Conservation (phyloP, 192 early-diverging fungal species). For the Podila horticola region DNA sequence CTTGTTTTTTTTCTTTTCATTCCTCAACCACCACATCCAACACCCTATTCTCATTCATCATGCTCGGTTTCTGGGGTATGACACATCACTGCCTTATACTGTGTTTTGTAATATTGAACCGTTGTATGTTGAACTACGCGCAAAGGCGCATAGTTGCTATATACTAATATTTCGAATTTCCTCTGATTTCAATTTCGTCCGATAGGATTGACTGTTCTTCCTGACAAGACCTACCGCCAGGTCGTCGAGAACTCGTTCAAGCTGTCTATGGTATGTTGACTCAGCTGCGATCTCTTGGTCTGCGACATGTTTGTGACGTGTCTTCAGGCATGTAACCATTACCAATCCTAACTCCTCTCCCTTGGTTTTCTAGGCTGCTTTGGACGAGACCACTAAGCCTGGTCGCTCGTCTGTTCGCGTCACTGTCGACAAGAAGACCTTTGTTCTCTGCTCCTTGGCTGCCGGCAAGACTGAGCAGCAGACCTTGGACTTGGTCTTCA, state of each 20-base stretch:
- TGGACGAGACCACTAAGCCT: slow-evolving; percentile 63
- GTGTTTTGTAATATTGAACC: not conserved
- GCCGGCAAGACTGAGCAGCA: slow-evolving; percentile 83
- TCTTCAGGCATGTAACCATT: not conserved
- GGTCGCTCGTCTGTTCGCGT: slow-evolving; percentile 74
- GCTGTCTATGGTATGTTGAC: slow-evolving; percentile 70
- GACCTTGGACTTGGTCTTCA: slow-evolving; percentile 66
- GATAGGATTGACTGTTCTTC: slow-evolving; percentile 69
- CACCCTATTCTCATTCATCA: slow-evolving; percentile 36
- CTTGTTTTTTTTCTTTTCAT: slow-evolving; percentile 1
- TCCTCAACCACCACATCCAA: not conserved
- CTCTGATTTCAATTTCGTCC: not conserved
- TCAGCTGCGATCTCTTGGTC: no score
- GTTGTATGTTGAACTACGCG: not conserved
- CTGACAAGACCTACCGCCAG: slow-evolving; percentile 77
- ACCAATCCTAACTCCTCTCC: not conserved
- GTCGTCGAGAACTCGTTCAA: slow-evolving; percentile 78
- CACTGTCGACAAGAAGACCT: slow-evolving; percentile 75
- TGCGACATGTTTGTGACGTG: no score
- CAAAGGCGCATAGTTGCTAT: not conserved
- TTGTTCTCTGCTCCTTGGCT: slow-evolving; percentile 79
- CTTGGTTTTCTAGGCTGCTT: slow-evolving; percentile 65
- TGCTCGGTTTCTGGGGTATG: slow-evolving; percentile 70
- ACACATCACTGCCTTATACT: not conserved
- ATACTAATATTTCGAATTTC: not conserved